These are phyloP conservation scores for Carex littledalei DNA, from an alignment of 176 grass and related monocot species.

Conservation along the genomic window DNA sequence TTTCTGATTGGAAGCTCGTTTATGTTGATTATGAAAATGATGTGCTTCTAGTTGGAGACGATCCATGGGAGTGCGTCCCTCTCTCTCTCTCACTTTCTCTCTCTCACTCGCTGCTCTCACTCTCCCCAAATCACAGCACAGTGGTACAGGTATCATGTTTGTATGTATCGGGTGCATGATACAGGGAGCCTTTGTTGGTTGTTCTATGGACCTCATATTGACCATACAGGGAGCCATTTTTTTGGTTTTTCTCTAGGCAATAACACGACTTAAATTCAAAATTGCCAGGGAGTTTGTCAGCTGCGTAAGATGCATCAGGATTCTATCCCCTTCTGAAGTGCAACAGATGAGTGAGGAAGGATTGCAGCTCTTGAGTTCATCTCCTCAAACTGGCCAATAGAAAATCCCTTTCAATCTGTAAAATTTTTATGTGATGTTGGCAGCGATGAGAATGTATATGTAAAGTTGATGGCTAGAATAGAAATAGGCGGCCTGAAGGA, in stretches of 20 bases:
- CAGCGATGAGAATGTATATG: not conserved
- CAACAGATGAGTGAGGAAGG: slow-evolving; percentile 89
- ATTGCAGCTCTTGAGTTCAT: slow-evolving; percentile 60
- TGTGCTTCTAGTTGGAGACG: slow-evolving; percentile 89
- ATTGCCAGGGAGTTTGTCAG: slow-evolving; percentile 79
- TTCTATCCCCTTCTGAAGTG: slow-evolving; percentile 80
- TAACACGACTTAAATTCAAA: not conserved
- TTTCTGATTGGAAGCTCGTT: slow-evolving; percentile 93
- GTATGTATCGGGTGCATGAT: not conserved
- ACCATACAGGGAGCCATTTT: no score
- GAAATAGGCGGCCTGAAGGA: not conserved
- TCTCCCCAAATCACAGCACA: no score
- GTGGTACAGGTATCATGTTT: not conserved
- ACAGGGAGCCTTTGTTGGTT: not conserved
- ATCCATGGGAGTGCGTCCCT: slow-evolving; percentile 87
- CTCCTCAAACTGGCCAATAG: slow-evolving; percentile 41
- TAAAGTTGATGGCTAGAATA: slow-evolving; percentile 7
- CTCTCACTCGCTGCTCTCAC: not conserved
- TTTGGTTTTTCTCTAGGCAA: not conserved
- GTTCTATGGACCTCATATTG: not conserved
- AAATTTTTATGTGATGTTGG: not conserved
- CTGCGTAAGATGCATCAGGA: slow-evolving; percentile 87
- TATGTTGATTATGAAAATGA: slow-evolving; percentile 98
- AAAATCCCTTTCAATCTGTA: not conserved
- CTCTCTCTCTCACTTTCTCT: not conserved